Conservation (phyloP, 805 yeast genomes). For the Kodamaea nitidulidarum region DNA sequence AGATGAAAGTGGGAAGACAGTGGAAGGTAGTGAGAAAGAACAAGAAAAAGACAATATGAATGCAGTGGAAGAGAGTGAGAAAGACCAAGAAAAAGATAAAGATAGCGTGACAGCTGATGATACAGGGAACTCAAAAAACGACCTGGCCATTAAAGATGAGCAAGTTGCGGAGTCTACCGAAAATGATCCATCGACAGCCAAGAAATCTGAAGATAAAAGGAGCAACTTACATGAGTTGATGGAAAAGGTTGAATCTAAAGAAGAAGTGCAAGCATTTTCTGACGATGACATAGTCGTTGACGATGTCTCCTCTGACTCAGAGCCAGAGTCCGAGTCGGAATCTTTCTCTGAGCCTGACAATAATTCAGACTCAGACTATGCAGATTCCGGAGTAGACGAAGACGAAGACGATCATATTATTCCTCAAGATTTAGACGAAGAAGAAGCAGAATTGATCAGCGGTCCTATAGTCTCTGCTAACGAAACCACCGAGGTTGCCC, state of each 20-base stretch:
- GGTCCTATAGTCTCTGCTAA: slow-evolving; percentile 79
- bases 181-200: not conserved
- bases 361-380: slow-evolving; percentile 19
- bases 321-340: slow-evolving; percentile 13
- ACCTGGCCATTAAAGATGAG: too few relatives aligned
- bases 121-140: too few relatives aligned
- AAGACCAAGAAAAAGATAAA: not conserved
- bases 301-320: slow-evolving; percentile 14
- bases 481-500: slow-evolving; percentile 69
- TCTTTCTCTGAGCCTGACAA: slow-evolving; percentile 19
- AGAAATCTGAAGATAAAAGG: slow-evolving; percentile 7
- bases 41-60: too few relatives aligned
- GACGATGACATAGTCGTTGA: slow-evolving; percentile 15
- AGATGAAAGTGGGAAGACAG: too few relatives aligned
- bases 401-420: slow-evolving; percentile 15
- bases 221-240: not conserved
- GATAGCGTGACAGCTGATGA: not conserved
- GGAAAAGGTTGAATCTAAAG: not conserved
- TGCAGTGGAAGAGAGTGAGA: not conserved
- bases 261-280: slow-evolving; percentile 10
- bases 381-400: slow-evolving; percentile 12
- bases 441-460: slow-evolving; percentile 39
- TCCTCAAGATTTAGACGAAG: slow-evolving; percentile 27
- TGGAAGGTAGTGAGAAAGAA: too few relatives aligned
- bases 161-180: slow-evolving; percentile 1